Conservation (phyloP, 805 yeast species). For the Komagataella pastoris region DNA sequence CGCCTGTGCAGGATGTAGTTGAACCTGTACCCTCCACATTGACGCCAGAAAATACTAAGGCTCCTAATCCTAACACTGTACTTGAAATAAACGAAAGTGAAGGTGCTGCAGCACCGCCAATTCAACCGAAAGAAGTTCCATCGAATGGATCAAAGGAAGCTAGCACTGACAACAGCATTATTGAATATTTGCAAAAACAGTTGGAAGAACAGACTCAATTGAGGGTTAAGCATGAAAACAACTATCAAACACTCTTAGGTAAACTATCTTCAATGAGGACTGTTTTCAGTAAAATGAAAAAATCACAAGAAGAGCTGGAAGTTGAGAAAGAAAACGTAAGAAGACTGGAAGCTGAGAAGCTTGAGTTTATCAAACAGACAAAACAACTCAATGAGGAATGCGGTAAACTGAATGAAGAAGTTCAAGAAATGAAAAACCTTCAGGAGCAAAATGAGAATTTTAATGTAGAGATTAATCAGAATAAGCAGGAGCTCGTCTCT, state of each 20-base stretch:
- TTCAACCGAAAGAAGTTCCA: background rate
- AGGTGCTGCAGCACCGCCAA: background rate
- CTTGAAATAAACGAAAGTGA: background rate
- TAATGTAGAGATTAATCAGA: conserved; percentile 19
- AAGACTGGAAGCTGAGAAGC: conserved; percentile 24
- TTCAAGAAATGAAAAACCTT: conserved; percentile 7
- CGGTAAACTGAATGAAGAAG: conserved; percentile 11
- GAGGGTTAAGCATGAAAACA: conserved; percentile 41
- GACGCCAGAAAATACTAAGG: background rate
- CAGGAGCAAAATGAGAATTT: conserved; percentile 6
- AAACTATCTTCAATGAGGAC: conserved; percentile 63
- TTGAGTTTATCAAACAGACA: conserved; percentile 19
- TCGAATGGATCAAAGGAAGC: background rate
- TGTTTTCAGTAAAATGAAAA: conserved; percentile 62
- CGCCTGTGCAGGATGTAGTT: background rate
- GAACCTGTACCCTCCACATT: background rate
- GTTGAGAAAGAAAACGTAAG: conserved; percentile 31
- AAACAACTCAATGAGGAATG: conserved; percentile 13
- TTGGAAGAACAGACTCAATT: conserved; percentile 28
- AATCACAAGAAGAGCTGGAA: conserved; percentile 49
- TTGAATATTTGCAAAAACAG: conserved; percentile 12
- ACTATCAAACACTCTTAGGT: conserved; percentile 48
- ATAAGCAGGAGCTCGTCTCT: conserved; percentile 20
- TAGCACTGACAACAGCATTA: background rate
- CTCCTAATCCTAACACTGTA: background rate